Evolutionary conservation across 306 rosid species (phyloP), one percentile per base, ranked within the genome.

Genomic region (Medicago truncatula): DNA sequence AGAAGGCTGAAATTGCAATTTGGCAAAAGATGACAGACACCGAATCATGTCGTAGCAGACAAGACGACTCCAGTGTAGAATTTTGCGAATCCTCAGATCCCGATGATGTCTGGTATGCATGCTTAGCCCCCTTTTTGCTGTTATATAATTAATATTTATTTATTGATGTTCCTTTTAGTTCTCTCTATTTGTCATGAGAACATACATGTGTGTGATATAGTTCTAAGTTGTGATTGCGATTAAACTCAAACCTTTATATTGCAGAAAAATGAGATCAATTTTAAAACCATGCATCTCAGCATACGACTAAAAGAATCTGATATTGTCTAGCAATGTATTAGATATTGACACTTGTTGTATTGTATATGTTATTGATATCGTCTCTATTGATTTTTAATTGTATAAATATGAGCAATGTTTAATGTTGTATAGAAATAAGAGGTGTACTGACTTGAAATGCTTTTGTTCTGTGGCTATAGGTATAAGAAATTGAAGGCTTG

Each of bases 401-500:
- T 41, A 23, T 54, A 44, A 70, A 53, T 64, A 62, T 65, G 60
- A 76, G 67, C 25, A 47, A 18, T 67, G 16, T 20, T 67, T 40
- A 50, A 66, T 23, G 64, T 23, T 4, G 36, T 46, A 53, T 43
- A 16, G 10, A 70, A 43, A 67, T 43, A n/a, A 14, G 56, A 49
- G n/a, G 36, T 28, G 39, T 63, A 50, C 68, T 85, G 28, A 66
- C 71, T 49, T 56, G 47, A 71, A 54, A 54, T 80, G 62, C 10
- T 74, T 76, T 80, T 53, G 67, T 83, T 83, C 39, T 83, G 72
- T 80, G 80, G 59, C 66, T 57, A 21, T 78, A 95, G 98, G 98
- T 92, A 95, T 75, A 79, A 88, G 86, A 92, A 90, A 88, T 90
- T 96, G 98, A 98, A 90, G 86, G 83, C 64, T 34, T 92, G 98